These are phyloP conservation scores for Ganoderma sinense DNA, from an alignment of 1,284 basidiomycete species.

Conservation along the genomic window DNA sequence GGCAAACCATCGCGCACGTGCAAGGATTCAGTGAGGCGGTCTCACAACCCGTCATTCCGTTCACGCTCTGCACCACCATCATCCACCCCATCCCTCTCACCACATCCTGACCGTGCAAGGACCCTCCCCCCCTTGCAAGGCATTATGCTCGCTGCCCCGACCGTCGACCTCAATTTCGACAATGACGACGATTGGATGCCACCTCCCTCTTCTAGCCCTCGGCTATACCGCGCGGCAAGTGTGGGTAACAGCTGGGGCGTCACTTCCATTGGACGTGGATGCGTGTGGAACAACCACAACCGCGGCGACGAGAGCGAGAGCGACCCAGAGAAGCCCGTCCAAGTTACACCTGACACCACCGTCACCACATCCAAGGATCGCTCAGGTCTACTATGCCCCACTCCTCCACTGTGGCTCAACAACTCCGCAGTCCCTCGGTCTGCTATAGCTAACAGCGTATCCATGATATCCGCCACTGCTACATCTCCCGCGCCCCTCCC, in stretches of 20 bases:
- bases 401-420: conserved; percentile 34
- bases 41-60: conserved; percentile 35
- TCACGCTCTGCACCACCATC: conserved; percentile 43
- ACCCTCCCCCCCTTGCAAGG: conserved; percentile 31
- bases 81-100: conserved; percentile 34
- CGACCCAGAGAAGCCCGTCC: conserved; percentile 23
- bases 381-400: conserved; percentile 23
- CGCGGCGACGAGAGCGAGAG: conserved; percentile 36
- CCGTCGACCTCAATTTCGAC: conserved; percentile 67
- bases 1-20: conserved; percentile 34
- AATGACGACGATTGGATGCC: conserved; percentile 65
- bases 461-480: conserved; percentile 27
- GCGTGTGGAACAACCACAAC: conserved; percentile 68
- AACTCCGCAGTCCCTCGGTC: conserved; percentile 32
- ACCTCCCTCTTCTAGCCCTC: conserved; percentile 43
- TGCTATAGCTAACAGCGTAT: conserved; percentile 26
- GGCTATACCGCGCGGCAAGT: conserved; percentile 67
- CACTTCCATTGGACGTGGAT: conserved; percentile 83
- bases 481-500: conserved; percentile 28
- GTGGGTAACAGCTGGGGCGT: conserved; percentile 82
- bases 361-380: conserved; percentile 19
- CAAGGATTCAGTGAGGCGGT: conserved; percentile 26
- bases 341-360: conserved; percentile 11
- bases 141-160: conserved; percentile 63
- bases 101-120: conserved; percentile 24